These are phyloP conservation scores for Pythium aphanidermatum DNA, from an alignment of 352 stramenopile genomes.

Conservation along the genomic window DNA sequence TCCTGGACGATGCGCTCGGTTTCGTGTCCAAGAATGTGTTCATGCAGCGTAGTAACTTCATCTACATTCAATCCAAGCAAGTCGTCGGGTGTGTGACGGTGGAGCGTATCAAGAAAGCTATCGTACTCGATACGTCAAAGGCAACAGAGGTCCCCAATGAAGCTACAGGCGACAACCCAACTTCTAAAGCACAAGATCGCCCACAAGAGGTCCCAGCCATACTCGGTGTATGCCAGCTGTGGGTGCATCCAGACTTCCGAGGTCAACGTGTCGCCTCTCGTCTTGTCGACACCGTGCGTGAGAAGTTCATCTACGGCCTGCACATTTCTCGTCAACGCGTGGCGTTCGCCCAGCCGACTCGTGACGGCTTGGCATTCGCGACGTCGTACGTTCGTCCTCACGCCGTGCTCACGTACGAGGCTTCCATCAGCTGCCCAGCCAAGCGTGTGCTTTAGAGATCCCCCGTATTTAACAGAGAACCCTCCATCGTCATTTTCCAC, in stretches of 20 bases:
- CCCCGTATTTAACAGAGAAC: not conserved
- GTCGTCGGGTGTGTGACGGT: slow-evolving; percentile 59
- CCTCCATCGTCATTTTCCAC: not conserved
- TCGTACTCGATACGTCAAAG: slow-evolving; percentile 20
- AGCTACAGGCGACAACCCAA: not conserved
- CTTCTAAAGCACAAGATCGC: not conserved
- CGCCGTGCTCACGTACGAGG: slow-evolving; percentile 50
- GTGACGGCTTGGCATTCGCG: slow-evolving; percentile 53
- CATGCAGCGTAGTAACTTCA: slow-evolving; percentile 46
- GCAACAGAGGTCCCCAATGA: too few species aligned
- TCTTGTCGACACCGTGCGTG: slow-evolving; percentile 51
- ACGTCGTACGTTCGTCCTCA: slow-evolving; percentile 39
- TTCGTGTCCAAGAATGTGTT: slow-evolving; percentile 48
- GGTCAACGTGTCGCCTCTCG: slow-evolving; percentile 46
- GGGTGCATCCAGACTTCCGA: slow-evolving; percentile 51
- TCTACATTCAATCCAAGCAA: slow-evolving; percentile 52
- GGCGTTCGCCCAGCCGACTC: slow-evolving; percentile 73
- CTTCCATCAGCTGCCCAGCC: not conserved
- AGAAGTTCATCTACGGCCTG: slow-evolving; percentile 73
- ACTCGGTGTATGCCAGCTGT: slow-evolving; percentile 65
- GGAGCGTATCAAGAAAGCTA: slow-evolving; percentile 42
- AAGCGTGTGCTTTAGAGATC: slow-evolving; percentile 1
- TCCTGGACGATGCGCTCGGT: slow-evolving; percentile 69
- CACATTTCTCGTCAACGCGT: slow-evolving; percentile 37
- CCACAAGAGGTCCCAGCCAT: slow-evolving; percentile 22